A percentile compares a stretch with the other conserved stretches of the same genome.
Conservation (phyloP, 805 yeast genomes). For the Suhomyces sp. region DNA sequence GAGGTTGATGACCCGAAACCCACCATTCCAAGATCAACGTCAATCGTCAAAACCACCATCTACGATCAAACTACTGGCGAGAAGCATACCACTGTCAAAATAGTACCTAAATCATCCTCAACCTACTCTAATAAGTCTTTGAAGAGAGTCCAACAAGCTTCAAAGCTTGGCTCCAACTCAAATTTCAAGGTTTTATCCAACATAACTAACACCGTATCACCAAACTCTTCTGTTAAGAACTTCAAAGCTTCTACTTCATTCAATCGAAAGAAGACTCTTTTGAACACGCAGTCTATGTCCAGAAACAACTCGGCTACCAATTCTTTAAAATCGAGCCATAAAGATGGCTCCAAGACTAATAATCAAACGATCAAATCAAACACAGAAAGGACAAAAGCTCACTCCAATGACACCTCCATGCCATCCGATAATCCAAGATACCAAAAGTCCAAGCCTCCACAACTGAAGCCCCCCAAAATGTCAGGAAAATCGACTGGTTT, state of each 20-base stretch:
- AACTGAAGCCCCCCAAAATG: slow-evolving; percentile 18
- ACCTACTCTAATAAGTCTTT: slow-evolving; percentile 19
- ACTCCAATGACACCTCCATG: slow-evolving; percentile 6
- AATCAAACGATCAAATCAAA: neutral
- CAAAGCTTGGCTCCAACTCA: neutral
- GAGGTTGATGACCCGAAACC: slow-evolving; percentile 23
- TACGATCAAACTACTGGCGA: slow-evolving; percentile 27
- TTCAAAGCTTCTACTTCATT: slow-evolving; percentile 41
- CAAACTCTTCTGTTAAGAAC: slow-evolving; percentile 16
- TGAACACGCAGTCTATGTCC: slow-evolving; percentile 19
- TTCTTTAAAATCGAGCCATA: neutral
- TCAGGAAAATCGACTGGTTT: slow-evolving; percentile 16
- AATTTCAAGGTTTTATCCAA: slow-evolving; percentile 26
- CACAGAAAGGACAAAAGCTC: neutral
- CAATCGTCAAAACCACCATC: slow-evolving; percentile 41
- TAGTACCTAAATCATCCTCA: slow-evolving; percentile 22
- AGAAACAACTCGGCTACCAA: neutral
- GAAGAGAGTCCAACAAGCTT: slow-evolving; percentile 9
- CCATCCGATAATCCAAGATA: slow-evolving; percentile 10
- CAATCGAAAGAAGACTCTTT: slow-evolving; percentile 31
- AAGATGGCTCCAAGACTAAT: slow-evolving; percentile 3
- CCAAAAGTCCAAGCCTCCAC: slow-evolving; percentile 15
- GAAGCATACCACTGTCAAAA: slow-evolving; percentile 18
- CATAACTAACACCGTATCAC: slow-evolving; percentile 29
- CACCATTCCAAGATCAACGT: slow-evolving; percentile 38